Evolutionary conservation across 2,329 filamentous ascomycete species (phyloP).

Genomic region (Laburnicola sp.): DNA sequence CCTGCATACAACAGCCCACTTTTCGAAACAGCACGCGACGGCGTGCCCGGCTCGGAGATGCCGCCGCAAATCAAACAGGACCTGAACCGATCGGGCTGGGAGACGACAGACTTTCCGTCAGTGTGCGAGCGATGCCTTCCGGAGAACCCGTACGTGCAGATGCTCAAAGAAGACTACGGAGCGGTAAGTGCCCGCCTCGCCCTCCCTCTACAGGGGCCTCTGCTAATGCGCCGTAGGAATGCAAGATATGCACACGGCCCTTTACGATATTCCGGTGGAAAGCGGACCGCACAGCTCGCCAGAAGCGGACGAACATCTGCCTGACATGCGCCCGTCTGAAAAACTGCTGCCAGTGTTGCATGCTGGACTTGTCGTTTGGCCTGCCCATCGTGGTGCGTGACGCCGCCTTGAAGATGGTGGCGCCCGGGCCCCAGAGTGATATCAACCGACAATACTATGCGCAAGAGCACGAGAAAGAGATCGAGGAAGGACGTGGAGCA

Average conservation of each 20-base stretch:
- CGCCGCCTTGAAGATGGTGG: conserved; percentile 96
- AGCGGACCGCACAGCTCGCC: conserved; percentile 84
- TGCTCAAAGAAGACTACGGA: conserved; percentile 96
- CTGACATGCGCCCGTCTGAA: conserved; percentile 95
- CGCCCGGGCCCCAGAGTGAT: conserved; percentile 85
- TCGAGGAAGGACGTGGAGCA: conserved; percentile 81
- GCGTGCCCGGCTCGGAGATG: conserved; percentile 53
- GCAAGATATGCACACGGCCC: conserved; percentile 81
- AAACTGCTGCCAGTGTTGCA: conserved; percentile 98
- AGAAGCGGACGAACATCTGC: conserved; percentile 93
- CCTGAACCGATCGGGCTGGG: conserved; percentile 93
- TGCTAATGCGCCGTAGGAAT: conserved; percentile 42
- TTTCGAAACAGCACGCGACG: conserved; percentile 3
- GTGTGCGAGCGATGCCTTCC: conserved; percentile 92
- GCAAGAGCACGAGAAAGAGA: conserved; percentile 93
- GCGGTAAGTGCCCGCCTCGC: conserved; percentile 76
- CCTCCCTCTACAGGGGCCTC: conserved; percentile 73
- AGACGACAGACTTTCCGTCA: conserved; percentile 86
- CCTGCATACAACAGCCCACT: conserved; percentile 1
- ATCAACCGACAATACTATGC: conserved; percentile 98
- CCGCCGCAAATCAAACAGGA: conserved; percentile 95
- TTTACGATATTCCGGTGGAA: conserved; percentile 98
- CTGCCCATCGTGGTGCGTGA: conserved; percentile 93
- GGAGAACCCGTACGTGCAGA: conserved; percentile 96
- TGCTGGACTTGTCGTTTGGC: conserved; percentile 96